These are phyloP conservation scores for Leishmania tarentolae DNA, from an alignment of 208 protist species.

Conservation along the genomic window DNA sequence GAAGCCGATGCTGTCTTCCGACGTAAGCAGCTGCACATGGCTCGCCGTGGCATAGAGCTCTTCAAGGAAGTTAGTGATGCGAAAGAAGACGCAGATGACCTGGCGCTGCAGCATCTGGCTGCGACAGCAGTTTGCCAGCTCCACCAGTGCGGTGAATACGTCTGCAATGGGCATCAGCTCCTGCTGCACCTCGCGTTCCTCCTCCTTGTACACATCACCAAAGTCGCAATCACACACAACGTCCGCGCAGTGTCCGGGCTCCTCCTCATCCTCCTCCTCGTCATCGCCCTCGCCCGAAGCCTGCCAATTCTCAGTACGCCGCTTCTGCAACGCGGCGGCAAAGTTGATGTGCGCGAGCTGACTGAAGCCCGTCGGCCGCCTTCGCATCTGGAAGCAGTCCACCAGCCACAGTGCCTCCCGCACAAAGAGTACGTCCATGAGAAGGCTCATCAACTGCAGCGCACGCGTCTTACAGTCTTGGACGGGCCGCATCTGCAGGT, in stretches of 20 bases:
- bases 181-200: slow-evolving; percentile 1
- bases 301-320: neutral
- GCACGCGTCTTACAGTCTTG: slow-evolving; percentile 42
- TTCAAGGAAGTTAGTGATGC: slow-evolving; percentile 38
- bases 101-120: slow-evolving; percentile 40
- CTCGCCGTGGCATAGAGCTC: slow-evolving; percentile 36
- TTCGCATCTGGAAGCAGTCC: slow-evolving; percentile 31
- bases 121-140: slow-evolving; percentile 29
- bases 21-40: slow-evolving; percentile 53
- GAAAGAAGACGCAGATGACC: slow-evolving; percentile 41
- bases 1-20: slow-evolving; percentile 38
- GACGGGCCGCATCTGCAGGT: slow-evolving; percentile 37
- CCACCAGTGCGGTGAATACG: slow-evolving; percentile 38
- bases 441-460: slow-evolving; percentile 36
- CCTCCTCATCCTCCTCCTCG: neutral
- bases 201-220: slow-evolving; percentile 1
- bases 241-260: neutral
- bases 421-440: slow-evolving; percentile 40
- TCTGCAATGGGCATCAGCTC: slow-evolving; percentile 25
- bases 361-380: slow-evolving; percentile 11
- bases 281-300: neutral
- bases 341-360: slow-evolving; percentile 33
- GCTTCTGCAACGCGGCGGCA: neutral
- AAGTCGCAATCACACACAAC: neutral
- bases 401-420: slow-evolving; percentile 36